Evolutionary conservation across 768 basidiomycete genomes (phyloP).

Genomic region (Naganishia onofrii): DNA sequence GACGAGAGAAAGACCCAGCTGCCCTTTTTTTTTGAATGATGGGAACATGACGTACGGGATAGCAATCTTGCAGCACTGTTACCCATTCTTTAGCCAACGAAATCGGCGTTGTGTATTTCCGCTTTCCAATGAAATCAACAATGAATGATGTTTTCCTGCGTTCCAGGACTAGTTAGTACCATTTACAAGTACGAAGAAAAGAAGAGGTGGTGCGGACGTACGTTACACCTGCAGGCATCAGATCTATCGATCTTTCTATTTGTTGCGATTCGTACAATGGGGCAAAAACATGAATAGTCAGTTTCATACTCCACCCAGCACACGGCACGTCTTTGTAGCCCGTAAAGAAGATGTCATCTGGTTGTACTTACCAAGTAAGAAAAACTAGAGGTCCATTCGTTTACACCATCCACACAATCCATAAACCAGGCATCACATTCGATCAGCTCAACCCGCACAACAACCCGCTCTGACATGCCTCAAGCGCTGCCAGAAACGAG

Average conservation of each 20-base stretch:
- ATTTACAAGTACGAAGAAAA: background rate
- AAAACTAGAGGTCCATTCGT: background rate
- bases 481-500: no score
- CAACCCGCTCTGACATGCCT: no score
- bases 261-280: constrained; percentile 19
- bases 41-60: constrained; percentile 18
- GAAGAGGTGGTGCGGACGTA: constrained; percentile 26
- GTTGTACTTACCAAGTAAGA: background rate
- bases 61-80: constrained; percentile 26
- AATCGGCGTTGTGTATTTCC: constrained; percentile 28
- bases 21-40: no score
- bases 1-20: no score
- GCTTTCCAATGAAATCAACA: constrained; percentile 47
- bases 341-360: no score
- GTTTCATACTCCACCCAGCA: background rate
- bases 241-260: constrained; percentile 43
- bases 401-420: no score
- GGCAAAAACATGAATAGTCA: no score
- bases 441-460: no score
- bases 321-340: background rate
- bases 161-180: no score
- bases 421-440: no score
- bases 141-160: constrained; percentile 40
- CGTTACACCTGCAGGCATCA: constrained; percentile 46
- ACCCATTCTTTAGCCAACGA: constrained; percentile 31